Conservation (phyloP, 345 rosid species). For the Populus nigra region DNA sequence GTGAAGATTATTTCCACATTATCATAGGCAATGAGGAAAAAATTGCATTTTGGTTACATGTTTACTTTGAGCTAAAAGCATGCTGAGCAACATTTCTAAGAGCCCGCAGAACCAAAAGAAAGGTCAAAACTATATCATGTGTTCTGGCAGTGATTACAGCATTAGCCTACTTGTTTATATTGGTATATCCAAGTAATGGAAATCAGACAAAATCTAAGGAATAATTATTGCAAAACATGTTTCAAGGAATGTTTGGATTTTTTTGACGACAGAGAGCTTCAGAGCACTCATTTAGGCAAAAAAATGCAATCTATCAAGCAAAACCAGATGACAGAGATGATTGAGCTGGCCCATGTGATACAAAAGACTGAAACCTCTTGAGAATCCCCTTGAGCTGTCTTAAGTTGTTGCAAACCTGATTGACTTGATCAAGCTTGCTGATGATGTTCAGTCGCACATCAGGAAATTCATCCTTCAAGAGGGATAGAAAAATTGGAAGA, state of each 20-base stretch:
- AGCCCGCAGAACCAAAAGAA: background rate
- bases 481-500: conserved; percentile 93
- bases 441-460: conserved; percentile 96
- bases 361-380: background rate
- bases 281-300: background rate
- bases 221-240: background rate
- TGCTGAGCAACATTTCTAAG: background rate
- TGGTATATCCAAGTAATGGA: background rate
- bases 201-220: background rate
- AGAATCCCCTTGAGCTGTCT: background rate
- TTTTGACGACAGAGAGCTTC: too few relatives aligned
- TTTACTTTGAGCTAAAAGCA: background rate
- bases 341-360: background rate
- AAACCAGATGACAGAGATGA: background rate
- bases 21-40: background rate
- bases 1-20: background rate
- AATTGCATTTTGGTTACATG: background rate
- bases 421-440: conserved; percentile 99
- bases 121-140: background rate
- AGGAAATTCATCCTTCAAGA: conserved; percentile 92
- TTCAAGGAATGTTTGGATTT: background rate
- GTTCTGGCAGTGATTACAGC: background rate
- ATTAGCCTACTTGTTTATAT: background rate
- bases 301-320: background rate
- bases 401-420: conserved; percentile 58